Evolutionary conservation across 2,329 filamentous ascomycete genomes (phyloP).

Genomic region (Bipolaris bicolor): DNA sequence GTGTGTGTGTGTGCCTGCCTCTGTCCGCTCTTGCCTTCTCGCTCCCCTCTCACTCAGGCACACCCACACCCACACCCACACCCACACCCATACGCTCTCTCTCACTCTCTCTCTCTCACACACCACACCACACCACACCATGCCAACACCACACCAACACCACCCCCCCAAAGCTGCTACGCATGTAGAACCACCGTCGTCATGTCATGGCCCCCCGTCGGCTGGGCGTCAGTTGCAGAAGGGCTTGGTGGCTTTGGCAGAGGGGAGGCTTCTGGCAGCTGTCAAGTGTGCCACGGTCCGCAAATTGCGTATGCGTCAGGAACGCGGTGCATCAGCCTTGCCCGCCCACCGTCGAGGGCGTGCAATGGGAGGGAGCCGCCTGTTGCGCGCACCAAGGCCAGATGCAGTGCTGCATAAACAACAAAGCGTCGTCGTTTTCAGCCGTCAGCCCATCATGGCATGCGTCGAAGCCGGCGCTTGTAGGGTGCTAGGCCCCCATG

Average conservation of each 20-base stretch:
- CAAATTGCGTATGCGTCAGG: conserved; percentile 53
- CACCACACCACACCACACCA: conserved; percentile 22
- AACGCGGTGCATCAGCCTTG: conserved; percentile 50
- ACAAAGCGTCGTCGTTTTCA: conserved; percentile 27
- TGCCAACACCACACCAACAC: conserved; percentile 25
- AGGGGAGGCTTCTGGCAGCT: conserved; percentile 33
- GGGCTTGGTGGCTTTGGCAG: conserved; percentile 30
- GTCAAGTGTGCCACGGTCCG: conserved; percentile 46
- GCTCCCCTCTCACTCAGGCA: not conserved
- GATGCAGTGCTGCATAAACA: conserved; percentile 38
- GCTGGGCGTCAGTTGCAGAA: no score
- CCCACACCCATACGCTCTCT: not conserved
- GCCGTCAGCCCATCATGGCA: conserved; percentile 3
- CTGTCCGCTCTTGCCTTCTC: no score
- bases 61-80: not conserved
- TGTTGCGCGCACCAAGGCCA: conserved; percentile 33
- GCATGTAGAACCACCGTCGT: conserved; percentile 24
- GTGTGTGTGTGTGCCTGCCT: no score
- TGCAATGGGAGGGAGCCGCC: conserved; percentile 40
- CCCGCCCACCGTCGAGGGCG: conserved; percentile 28
- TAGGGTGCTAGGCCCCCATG: conserved; percentile 18
- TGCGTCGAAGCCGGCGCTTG: conserved; percentile 21
- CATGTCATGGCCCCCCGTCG: conserved; percentile 28
- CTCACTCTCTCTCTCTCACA: not conserved
- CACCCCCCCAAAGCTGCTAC: no score